Conservation (phyloP, 2,329 filamentous ascomycete species). For the Raffaelea deltoideospora region DNA sequence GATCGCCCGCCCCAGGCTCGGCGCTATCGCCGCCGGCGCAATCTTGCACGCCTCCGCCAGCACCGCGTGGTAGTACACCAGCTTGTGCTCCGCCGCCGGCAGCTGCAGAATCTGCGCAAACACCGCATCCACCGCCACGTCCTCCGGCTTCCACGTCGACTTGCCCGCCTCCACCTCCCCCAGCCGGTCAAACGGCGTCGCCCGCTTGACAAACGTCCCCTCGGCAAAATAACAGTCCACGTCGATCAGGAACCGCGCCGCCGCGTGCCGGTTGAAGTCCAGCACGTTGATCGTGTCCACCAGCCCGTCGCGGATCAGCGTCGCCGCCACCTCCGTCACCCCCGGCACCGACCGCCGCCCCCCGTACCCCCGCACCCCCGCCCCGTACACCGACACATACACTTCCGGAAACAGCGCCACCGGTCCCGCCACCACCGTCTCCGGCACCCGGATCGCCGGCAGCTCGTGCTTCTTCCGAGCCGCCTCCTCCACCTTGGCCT, state of each 20-base stretch:
- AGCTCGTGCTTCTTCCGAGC: constrained; percentile 63
- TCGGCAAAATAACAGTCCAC: constrained; percentile 88
- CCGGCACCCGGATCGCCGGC: constrained; percentile 61
- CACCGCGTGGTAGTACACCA: constrained; percentile 92
- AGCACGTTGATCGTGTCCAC: constrained; percentile 89
- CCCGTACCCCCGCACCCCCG: constrained; percentile 2
- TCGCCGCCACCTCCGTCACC: constrained; percentile 60
- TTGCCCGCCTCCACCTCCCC: constrained; percentile 48
- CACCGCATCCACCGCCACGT: constrained; percentile 91
- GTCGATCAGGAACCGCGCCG: constrained; percentile 81
- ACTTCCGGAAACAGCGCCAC: constrained; percentile 79
- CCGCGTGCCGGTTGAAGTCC: constrained; percentile 78
- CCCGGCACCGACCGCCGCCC: constrained; percentile 75
- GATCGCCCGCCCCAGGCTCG: constrained; percentile 83
- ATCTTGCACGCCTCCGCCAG: constrained; percentile 94
- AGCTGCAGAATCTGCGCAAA: constrained; percentile 91
- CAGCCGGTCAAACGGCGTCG: constrained; percentile 82
- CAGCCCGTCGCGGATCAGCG: constrained; percentile 70
- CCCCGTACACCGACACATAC: constrained; percentile 73
- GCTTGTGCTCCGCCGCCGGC: constrained; percentile 75
- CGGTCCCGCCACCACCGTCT: constrained; percentile 57
- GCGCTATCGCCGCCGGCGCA: constrained; percentile 88
- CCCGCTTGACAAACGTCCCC: constrained; percentile 82
- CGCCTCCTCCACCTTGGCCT: constrained; percentile 37
- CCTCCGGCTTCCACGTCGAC: constrained; percentile 92